Evolutionary conservation across 23 red algal species (phyloP).

Genomic region (Chondrus crispus): DNA sequence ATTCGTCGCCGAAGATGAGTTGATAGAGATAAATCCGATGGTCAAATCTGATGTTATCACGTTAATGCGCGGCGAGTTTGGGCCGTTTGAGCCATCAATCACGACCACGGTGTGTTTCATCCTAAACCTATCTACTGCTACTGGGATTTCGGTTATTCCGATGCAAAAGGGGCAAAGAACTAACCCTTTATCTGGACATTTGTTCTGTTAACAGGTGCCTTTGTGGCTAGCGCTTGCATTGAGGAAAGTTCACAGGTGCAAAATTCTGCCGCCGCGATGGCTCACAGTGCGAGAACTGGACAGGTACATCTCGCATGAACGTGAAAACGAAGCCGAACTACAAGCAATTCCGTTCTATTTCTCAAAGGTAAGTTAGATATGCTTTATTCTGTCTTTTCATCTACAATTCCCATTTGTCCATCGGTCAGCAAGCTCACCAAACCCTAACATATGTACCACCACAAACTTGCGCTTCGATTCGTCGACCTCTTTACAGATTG

Average conservation of each 20-base stretch:
- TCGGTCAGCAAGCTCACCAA: not conserved
- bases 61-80: constrained; percentile 60
- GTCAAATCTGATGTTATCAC: constrained; percentile 42
- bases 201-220: constrained; percentile 29
- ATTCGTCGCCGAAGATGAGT: constrained; percentile 74
- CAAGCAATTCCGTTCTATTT: constrained; percentile 65
- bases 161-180: no score
- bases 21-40: constrained; percentile 62
- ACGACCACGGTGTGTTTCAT: constrained; percentile 48
- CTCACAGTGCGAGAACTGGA: constrained; percentile 25
- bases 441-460: not conserved
- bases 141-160: no score
- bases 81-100: constrained; percentile 69
- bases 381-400: not conserved
- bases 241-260: constrained; percentile 72
- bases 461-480: not conserved
- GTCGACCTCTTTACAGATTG: constrained; percentile 34
- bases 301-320: constrained; percentile 57
- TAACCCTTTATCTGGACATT: no score
- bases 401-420: not conserved
- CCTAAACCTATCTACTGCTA: no score
- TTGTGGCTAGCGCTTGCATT: constrained; percentile 81
- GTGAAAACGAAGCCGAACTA: constrained; percentile 60
- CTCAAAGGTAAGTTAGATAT: constrained; percentile 29
- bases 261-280: constrained; percentile 79